Percentiles rank a stretch among this genome's conserved stretches.
These are phyloP conservation scores for Bauhinia variegata DNA, from an alignment of 306 rosid species.

Conservation along the genomic window DNA sequence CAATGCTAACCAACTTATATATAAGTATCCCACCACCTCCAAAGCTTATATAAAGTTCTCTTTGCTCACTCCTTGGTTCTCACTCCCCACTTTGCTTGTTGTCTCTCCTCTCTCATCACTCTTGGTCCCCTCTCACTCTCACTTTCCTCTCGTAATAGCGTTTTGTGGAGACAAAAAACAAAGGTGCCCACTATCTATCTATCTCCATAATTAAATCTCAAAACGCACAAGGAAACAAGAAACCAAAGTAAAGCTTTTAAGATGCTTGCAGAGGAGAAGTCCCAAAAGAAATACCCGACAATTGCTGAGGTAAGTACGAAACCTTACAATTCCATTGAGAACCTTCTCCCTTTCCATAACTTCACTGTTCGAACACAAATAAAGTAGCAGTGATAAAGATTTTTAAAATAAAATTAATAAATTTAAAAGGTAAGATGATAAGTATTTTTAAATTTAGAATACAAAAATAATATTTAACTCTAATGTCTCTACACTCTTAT, in stretches of 20 bases:
- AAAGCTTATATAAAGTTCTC: slow-evolving; percentile 42
- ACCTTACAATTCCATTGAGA: slow-evolving; percentile 18
- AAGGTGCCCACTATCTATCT: slow-evolving; percentile 6
- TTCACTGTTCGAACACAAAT: too few relatives aligned
- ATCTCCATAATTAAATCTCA: slow-evolving; percentile 31
- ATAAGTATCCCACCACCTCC: slow-evolving; percentile 22
- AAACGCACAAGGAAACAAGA: slow-evolving; percentile 23
- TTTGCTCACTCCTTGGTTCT: slow-evolving; percentile 13
- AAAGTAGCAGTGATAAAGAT: too few relatives aligned
- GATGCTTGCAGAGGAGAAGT: slow-evolving; percentile 45
- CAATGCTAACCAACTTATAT: slow-evolving; percentile 6
- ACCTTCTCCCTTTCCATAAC: background rate
- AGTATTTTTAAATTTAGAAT: too few relatives aligned
- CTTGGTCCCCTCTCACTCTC: slow-evolving; percentile 43
- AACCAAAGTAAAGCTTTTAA: slow-evolving; percentile 21
- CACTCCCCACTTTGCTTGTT: slow-evolving; percentile 29
- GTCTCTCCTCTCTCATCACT: slow-evolving; percentile 21
- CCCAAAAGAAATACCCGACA: slow-evolving; percentile 50
- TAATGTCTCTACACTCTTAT: background rate
- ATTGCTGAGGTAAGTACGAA: slow-evolving; percentile 47
- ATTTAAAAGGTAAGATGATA: too few relatives aligned
- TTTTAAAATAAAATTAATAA: too few relatives aligned
- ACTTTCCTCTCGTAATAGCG: slow-evolving; percentile 36
- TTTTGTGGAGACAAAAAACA: slow-evolving; percentile 30
- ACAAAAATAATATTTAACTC: too few relatives aligned